Conservation (phyloP, 352 stramenopile genomes). For the Stephanocyclus meneghinianus region DNA sequence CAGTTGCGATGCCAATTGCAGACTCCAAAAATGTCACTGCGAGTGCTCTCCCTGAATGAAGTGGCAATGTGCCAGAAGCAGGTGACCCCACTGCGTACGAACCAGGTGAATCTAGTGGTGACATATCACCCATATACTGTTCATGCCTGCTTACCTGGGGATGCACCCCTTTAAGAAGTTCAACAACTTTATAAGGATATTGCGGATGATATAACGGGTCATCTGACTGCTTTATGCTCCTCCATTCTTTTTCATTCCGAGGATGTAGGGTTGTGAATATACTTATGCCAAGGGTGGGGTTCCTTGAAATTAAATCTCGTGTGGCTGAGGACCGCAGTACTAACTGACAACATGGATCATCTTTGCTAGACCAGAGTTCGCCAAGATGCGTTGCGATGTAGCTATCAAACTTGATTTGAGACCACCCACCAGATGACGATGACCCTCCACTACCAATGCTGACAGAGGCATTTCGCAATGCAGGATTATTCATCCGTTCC, state of each 20-base stretch:
- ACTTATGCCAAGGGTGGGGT: conserved; percentile 73
- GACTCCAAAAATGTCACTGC: conserved; percentile 78
- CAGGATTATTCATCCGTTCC: conserved; percentile 48
- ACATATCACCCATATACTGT: conserved; percentile 41
- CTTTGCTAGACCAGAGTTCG: conserved; percentile 71
- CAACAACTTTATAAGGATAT: conserved; percentile 63
- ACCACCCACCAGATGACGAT: conserved; percentile 52
- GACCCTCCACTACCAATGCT: conserved; percentile 19
- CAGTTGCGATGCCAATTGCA: conserved; percentile 74
- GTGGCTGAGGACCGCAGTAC: conserved; percentile 68
- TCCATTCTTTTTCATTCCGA: conserved; percentile 75
- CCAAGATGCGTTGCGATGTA: conserved; percentile 77
- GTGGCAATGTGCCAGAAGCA: conserved; percentile 44
- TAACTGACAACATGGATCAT: conserved; percentile 61
- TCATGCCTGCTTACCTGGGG: conserved; percentile 48
- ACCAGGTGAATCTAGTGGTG: conserved; percentile 30
- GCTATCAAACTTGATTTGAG: conserved; percentile 81
- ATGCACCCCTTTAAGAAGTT: conserved; percentile 70
- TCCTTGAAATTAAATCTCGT: conserved; percentile 66
- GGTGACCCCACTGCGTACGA: background rate
- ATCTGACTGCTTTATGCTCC: conserved; percentile 48
- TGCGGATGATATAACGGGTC: conserved; percentile 66
- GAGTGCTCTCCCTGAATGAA: conserved; percentile 73
- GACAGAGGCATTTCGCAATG: conserved; percentile 53
- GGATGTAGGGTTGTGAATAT: conserved; percentile 78